Conservation (phyloP, 192 early-diverging fungal genomes). For the Rhizoclosmatium globosum region DNA sequence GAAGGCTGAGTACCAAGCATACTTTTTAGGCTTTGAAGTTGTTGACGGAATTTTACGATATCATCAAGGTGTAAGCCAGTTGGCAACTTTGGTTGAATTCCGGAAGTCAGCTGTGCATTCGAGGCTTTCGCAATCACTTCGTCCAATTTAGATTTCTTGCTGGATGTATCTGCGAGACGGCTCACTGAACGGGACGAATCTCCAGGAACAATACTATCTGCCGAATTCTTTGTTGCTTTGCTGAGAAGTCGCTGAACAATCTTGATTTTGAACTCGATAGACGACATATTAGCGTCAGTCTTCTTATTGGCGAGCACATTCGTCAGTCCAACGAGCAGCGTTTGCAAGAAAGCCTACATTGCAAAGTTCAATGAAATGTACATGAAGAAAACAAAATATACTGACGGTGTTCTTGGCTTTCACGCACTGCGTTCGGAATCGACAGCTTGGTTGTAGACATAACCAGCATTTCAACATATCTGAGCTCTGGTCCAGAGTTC, state of each 20-base stretch:
- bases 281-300: background rate
- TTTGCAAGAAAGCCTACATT: constrained; percentile 17
- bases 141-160: background rate
- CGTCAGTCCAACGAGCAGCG: constrained; percentile 16
- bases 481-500: background rate
- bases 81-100: background rate
- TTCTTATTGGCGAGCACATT: background rate
- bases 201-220: background rate
- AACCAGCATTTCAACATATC: constrained; percentile 23
- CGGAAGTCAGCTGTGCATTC: background rate
- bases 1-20: background rate
- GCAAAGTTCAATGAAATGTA: background rate
- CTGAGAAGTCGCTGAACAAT: constrained; percentile 15
- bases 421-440: constrained; percentile 11
- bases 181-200: background rate
- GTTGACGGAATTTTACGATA: background rate
- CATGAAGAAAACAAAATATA: background rate
- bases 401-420: constrained; percentile 14
- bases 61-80: background rate
- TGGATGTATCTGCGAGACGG: background rate
- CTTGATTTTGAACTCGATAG: constrained; percentile 22
- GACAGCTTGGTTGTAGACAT: constrained; percentile 17
- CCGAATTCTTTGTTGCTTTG: background rate
- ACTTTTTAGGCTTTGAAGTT: background rate
- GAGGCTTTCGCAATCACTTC: background rate